Evolutionary conservation across 805 yeast genomes (phyloP), one percentile per base, ranked within the genome.

Genomic region (Naumovozyma dairenensis): DNA sequence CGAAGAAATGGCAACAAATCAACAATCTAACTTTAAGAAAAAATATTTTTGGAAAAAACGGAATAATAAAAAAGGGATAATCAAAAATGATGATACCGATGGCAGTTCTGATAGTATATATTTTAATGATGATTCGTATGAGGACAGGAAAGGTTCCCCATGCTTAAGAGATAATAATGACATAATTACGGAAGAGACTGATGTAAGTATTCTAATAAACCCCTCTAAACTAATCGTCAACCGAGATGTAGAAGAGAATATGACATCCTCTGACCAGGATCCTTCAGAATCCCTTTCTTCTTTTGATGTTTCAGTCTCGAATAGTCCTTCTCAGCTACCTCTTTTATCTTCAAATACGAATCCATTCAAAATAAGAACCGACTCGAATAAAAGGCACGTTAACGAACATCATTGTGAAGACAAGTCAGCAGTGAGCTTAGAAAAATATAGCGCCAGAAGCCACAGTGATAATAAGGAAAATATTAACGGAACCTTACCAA

Each of bases 11-110:
- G 27, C 32, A 29, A 34, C 32, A n/a, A 41, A 39, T 5, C 45
- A 40, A 13, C 46, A 44, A 8, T 38, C 35, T 9, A 37, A 40
- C n/a, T 35, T 48, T 26, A 49, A 42, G 35, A 51, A 48, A 25
- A 49, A 36, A 33, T 48, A 43, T 27, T 51, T 53, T 27, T 49
- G 56, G 53, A 48, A 48, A 20, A 41, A 51, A 29, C 46, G 46
- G 26, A 39, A 46, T 21, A 49, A 41, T 17, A 45, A 40, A 15
- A 42, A 14, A 36, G 28, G 21, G 32, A 17, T 9, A 13, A 6
- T 4, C 12, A 17, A 3, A 12, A 18, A 22, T 3, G 15, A 7
- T 20, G 30, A 20, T 20, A 21, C 17, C 7, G 34, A 22, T 16
- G 15, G n/a, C n/a, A n/a, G n/a, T n/a, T n/a, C n/a, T n/a, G n/a